Conservation (phyloP, 176 grass and related monocot species). For the Bromus sterilis region DNA sequence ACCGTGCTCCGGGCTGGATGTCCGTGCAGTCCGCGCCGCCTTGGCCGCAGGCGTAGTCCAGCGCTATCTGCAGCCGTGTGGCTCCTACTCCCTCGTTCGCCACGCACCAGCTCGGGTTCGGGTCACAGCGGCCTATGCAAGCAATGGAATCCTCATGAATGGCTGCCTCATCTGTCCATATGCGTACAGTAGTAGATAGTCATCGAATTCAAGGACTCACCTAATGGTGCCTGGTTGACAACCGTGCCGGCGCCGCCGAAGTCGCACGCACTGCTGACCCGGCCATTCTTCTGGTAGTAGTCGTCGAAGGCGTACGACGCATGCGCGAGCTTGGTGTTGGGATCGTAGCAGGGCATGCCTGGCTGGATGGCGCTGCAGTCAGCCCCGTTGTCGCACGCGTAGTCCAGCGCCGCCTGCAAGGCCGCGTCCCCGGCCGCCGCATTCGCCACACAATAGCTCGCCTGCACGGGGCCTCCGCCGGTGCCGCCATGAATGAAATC, state of each 20-base stretch:
- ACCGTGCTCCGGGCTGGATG: conserved; percentile 37
- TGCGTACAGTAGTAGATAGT: too few relatives aligned
- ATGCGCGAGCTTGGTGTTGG: conserved; percentile 44
- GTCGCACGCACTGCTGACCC: conserved; percentile 22
- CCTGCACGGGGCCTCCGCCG: neutral
- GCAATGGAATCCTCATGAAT: too few relatives aligned
- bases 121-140: neutral
- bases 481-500: conserved; percentile 1
- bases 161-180: too few relatives aligned
- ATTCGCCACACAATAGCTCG: conserved; percentile 57
- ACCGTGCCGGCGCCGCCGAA: conserved; percentile 36
- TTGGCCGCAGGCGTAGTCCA: conserved; percentile 3
- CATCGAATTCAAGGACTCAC: neutral
- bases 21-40: conserved; percentile 36
- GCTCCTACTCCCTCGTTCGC: neutral
- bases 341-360: conserved; percentile 30
- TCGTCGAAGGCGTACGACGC: conserved; percentile 44
- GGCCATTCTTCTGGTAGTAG: conserved; percentile 34
- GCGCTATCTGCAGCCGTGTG: neutral
- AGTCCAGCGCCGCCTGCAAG: conserved; percentile 55
- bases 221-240: conserved; percentile 8
- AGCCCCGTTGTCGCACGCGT: conserved; percentile 44
- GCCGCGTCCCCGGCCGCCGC: neutral
- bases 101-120: conserved; percentile 36
- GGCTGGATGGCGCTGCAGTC: conserved; percentile 61